Conservation (phyloP, 257 asterid species). For the Solanum pinnatisectum region DNA sequence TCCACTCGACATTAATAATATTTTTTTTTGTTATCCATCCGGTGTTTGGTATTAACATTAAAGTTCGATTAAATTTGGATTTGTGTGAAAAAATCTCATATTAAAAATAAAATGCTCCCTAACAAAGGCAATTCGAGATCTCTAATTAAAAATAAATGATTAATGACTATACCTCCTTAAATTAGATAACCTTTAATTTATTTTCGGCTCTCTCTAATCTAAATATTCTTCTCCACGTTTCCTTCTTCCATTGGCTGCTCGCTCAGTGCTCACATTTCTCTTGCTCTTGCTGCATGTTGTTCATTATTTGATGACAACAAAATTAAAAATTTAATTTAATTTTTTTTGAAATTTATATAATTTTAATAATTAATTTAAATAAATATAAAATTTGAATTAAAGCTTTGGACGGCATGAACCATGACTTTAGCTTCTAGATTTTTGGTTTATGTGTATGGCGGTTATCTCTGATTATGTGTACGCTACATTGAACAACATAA, state of each 20-base stretch:
- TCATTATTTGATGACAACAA: background rate
- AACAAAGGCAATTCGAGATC: too few relatives aligned
- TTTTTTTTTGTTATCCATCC: too few relatives aligned
- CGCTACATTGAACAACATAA: background rate
- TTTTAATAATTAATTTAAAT: too few relatives aligned
- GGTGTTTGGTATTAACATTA: too few relatives aligned
- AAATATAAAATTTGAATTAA: background rate
- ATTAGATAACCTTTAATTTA: background rate
- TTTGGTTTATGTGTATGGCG: background rate
- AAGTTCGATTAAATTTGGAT: too few relatives aligned
- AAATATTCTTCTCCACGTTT: slow-evolving; percentile 17
- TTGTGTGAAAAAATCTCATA: too few relatives aligned
- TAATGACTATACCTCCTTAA: too few relatives aligned
- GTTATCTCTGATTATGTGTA: background rate
- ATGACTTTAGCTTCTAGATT: background rate
- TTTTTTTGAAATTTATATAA: background rate
- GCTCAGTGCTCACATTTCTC: background rate
- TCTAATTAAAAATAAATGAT: too few relatives aligned
- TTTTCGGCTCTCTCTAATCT: background rate
- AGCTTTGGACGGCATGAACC: too few relatives aligned
- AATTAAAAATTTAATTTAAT: background rate
- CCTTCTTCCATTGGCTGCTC: slow-evolving; percentile 5
- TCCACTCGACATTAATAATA: too few relatives aligned
- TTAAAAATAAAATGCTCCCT: too few relatives aligned
- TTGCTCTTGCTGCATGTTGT: background rate